Base-by-base conservation (phyloP, 257 asterid species). In the Nicotiana tabacum region DNA sequence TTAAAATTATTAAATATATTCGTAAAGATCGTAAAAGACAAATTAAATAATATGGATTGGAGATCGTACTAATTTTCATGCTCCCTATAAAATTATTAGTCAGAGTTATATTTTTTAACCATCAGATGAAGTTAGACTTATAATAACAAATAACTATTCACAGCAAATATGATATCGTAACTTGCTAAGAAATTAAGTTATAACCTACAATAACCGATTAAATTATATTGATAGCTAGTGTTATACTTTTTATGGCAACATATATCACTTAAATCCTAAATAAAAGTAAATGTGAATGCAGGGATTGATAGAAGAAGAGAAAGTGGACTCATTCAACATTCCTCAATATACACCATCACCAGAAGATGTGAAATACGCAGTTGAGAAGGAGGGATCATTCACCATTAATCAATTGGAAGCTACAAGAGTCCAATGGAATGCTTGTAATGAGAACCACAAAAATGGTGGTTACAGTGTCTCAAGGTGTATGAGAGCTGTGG, bases 291-390 rank as follows among this genome's bases (percentile, higher is more conserved):
- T 3, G 18, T 21, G 27, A 24, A 51, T 62, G 80, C 68, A 92
- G 92, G 93, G 93, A 13, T 4, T 87, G 0, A 87, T 93, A 9
- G 88, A 89, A 72, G 89, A 90, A 82, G 88, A 88, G 70, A 90
- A 88, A 69, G 53, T 93, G 1, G 81, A 86, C 33, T 84, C 90
- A 0, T 93, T 93, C 93, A 83, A 90, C 87, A 85, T 93, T 35
- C 98, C 97, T 9, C 88, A 85, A 1, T 92, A 91, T 89, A 88
- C 89, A 10, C 97, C 97, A 16, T 92, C 92, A 13, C 89, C 90
- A 0, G 77, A 18, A 9, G 95, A 93, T 61, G 87, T 93, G 53
- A 76, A 18, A 83, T 17, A 6, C 13, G 55, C 83, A 67, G 91
- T 93, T 15, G 89, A 87, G 3, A 86, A 89, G 64, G 93, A 93